Base-by-base conservation (phyloP, 78 protist species). In the Dictyostelium intermedium region DNA sequence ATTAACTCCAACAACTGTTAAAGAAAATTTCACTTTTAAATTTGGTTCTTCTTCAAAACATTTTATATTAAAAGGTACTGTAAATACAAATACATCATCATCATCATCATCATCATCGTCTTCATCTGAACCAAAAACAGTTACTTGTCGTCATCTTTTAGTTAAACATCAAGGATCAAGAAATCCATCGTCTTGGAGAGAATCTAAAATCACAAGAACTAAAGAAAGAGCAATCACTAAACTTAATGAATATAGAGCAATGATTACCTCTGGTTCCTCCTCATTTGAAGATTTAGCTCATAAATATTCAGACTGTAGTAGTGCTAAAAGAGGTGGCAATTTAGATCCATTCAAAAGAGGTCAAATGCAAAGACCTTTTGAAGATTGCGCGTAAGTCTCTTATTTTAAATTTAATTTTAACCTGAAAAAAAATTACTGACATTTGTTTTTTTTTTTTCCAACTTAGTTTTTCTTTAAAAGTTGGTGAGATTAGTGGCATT, bases 331-430 rank as follows among this genome's bases (percentile, higher is more conserved):
- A 3, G 97, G 98, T 43, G 98, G 98, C 5, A 91, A 89, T 66
- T 91, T 97, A 6, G 98, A 96, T 32, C 32, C 50, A 11, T 97
- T 97, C 39, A 95, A 86, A n/a, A 91, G 92, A 61, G 98, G 98
- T 2, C 96, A 93, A 66, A 97, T 97, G 98, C 98, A 96, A 61
- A 93, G 82, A 83, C 85, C 95, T 27, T 96, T 92, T 77, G 96
- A 92, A 82, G 82, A 83, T 30, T 91, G 87, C 18, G 53, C 95
- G 80, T 86, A 45, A 23, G 95, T 61, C 7, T 9, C 9, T 70
- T 25, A 25, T 76, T 1, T 34, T n/a, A 0, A 1, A 7, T 0
- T 30, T 30, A 35, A 16, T 3, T 8, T 20, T 45, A 41, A 23
- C 39, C 18, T 8, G 76, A 30, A 77, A 45, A n/a, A n/a, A n/a